Evolutionary conservation across 148 eudicot genomes (phyloP).

Genomic region (Cornus controversa): DNA sequence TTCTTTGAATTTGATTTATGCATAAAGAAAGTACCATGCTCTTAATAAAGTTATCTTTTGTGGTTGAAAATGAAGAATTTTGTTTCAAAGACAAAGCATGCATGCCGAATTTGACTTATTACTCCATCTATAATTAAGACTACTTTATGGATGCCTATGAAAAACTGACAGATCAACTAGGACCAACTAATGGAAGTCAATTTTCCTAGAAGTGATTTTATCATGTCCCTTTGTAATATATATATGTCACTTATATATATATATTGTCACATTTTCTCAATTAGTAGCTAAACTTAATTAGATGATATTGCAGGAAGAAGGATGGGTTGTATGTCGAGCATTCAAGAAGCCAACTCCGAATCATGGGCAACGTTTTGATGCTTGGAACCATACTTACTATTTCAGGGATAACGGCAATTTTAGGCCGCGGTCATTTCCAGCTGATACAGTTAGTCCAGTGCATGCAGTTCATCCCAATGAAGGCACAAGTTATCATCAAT

Average conservation of each 20-base stretch:
- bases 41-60: not conserved
- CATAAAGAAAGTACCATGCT: no score
- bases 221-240: not conserved
- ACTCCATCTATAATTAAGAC: no score
- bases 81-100: constrained; percentile 12
- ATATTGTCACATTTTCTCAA: no score
- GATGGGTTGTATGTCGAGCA: constrained; percentile 97
- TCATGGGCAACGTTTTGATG: constrained; percentile 52
- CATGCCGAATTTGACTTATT: constrained; percentile 14
- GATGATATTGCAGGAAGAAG: constrained; percentile 69
- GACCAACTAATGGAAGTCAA: not conserved
- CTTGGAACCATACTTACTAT: constrained; percentile 48
- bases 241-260: no score
- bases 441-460: constrained; percentile 28
- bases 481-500: constrained; percentile 18
- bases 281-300: not conserved
- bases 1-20: no score
- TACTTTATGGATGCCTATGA: no score
- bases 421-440: constrained; percentile 28
- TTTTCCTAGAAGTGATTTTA: not conserved
- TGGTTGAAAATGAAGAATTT: not conserved
- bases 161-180: no score
- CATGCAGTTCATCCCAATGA: constrained; percentile 13
- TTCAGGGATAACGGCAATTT: constrained; percentile 17
- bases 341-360: constrained; percentile 86